These are phyloP conservation scores for Eimeria acervulina DNA, from an alignment of 169 alveolate genomes.

Conservation along the genomic window DNA sequence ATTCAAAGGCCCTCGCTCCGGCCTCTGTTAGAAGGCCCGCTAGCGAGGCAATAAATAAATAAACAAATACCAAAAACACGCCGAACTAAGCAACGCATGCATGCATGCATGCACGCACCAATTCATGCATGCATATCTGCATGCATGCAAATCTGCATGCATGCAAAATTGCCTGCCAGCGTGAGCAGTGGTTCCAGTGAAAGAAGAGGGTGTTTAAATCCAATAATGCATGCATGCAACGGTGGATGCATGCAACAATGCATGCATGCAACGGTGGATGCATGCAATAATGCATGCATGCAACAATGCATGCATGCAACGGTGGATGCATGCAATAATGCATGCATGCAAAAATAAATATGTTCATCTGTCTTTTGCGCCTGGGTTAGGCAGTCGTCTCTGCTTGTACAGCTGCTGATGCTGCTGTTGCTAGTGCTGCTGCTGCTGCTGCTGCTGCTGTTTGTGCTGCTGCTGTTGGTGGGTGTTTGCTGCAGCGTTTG, in stretches of 20 bases:
- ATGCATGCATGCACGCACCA: slow-evolving; percentile 14
- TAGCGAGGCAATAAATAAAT: no score
- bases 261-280: background rate
- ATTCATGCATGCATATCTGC: background rate
- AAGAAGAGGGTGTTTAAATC: background rate
- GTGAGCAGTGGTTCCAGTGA: background rate
- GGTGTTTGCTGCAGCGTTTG: background rate
- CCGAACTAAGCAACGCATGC: background rate
- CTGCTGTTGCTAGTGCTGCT: background rate
- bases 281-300: slow-evolving; percentile 10
- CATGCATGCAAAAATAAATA: background rate
- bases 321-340: background rate
- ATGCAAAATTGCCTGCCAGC: background rate
- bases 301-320: slow-evolving; percentile 14
- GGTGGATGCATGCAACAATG: background rate
- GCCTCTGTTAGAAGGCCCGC: no score
- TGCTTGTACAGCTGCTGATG: background rate
- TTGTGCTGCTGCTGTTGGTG: background rate
- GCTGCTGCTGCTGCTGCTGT: slow-evolving; percentile 9
- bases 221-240: background rate
- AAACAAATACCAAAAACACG: background rate
- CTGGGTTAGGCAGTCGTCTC: background rate
- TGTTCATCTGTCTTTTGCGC: background rate
- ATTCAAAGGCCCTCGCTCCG: no score
- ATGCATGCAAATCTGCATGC: slow-evolving; percentile 16